Evolutionary conservation across 75 land plant genomes (phyloP).

Genomic region (Sequoia sempervirens): DNA sequence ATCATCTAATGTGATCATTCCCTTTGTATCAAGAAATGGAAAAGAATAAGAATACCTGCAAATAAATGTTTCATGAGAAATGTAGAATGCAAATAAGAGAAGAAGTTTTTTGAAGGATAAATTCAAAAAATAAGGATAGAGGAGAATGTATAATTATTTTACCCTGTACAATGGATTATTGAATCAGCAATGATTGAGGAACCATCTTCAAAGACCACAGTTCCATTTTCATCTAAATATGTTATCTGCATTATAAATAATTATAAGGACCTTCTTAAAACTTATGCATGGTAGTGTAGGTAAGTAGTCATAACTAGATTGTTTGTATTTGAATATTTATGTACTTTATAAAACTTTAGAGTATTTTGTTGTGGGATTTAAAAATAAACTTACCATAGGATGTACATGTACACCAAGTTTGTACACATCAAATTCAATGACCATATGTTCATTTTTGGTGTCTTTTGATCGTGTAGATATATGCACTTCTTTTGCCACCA

Average conservation of each 20-base stretch:
- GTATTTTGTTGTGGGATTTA: neutral
- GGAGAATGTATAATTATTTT: neutral
- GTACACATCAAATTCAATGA: too few relatives aligned
- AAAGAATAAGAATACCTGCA: slow-evolving; percentile 79
- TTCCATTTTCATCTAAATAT: neutral
- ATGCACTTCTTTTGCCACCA: slow-evolving; percentile 70
- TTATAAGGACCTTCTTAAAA: slow-evolving; percentile 19
- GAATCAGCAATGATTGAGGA: slow-evolving; percentile 52
- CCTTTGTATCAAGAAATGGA: slow-evolving; percentile 84
- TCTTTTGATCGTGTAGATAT: slow-evolving; percentile 37
- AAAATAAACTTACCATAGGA: neutral
- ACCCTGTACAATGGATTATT: slow-evolving; percentile 88
- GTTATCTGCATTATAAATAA: neutral
- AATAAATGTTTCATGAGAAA: neutral
- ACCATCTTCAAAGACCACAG: slow-evolving; percentile 32
- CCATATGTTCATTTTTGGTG: slow-evolving; percentile 14
- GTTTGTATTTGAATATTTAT: neutral
- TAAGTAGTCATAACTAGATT: neutral
- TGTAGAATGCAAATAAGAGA: neutral
- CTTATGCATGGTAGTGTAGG: slow-evolving; percentile 6
- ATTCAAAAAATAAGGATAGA: neutral
- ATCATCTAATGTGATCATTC: slow-evolving; percentile 63
- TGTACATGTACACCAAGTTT: neutral
- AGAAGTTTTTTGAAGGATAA: neutral
- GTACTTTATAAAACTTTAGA: too few relatives aligned